Conservation (phyloP, 352 stramenopile species). For the Phytopythium cucurbitacearum region DNA sequence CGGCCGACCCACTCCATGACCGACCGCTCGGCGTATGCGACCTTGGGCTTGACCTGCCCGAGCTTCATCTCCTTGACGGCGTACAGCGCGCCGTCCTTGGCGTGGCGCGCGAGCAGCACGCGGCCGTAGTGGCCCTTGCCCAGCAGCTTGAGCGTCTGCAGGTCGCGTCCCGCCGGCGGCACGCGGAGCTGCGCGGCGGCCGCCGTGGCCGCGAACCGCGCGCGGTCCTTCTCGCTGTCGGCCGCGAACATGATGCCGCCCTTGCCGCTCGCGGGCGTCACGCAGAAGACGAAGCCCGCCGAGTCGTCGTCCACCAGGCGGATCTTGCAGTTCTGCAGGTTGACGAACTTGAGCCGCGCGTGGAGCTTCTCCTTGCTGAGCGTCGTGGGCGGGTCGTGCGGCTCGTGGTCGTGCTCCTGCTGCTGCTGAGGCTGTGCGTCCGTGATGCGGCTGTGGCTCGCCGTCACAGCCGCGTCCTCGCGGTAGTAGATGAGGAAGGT, state of each 20-base stretch:
- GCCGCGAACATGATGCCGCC: constrained; percentile 69
- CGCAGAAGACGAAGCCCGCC: constrained; percentile 68
- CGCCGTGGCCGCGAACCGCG: constrained; percentile 64
- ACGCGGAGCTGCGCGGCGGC: constrained; percentile 55
- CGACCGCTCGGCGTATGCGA: constrained; percentile 79
- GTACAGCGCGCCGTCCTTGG: constrained; percentile 52
- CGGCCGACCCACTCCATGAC: constrained; percentile 84
- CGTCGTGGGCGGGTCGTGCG: not conserved
- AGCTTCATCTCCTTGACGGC: constrained; percentile 90
- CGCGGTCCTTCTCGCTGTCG: constrained; percentile 80
- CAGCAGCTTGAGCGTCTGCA: constrained; percentile 79
- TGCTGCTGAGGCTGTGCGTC: constrained; percentile 12
- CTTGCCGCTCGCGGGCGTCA: constrained; percentile 65
- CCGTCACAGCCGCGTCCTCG: constrained; percentile 29
- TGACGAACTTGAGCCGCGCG: constrained; percentile 66
- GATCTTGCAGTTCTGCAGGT: constrained; percentile 70
- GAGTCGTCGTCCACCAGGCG: constrained; percentile 79
- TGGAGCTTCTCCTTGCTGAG: constrained; percentile 2
- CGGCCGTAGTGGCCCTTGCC: constrained; percentile 82
- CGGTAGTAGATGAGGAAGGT: constrained; percentile 84
- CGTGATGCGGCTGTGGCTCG: constrained; percentile 1
- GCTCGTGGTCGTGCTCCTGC: constrained; percentile 4
- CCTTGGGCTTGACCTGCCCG: constrained; percentile 81
- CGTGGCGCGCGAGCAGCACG: constrained; percentile 58
- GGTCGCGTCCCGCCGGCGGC: constrained; percentile 52